These are phyloP conservation scores for Termitomyces bulborhizus DNA, from an alignment of 768 basidiomycete genomes.

Conservation along the genomic window DNA sequence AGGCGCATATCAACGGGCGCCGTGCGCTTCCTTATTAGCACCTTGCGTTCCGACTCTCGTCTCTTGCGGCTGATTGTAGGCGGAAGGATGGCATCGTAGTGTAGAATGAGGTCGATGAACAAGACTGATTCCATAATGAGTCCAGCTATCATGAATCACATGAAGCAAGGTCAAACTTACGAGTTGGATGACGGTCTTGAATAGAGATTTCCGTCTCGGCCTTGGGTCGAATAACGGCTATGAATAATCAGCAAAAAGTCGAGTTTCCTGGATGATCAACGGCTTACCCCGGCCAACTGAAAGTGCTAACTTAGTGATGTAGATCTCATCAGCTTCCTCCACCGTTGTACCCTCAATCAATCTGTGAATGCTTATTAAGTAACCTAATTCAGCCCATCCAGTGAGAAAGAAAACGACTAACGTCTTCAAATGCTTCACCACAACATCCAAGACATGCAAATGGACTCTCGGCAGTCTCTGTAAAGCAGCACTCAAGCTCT, in stretches of 20 bases:
- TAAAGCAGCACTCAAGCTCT: slow-evolving; percentile 56
- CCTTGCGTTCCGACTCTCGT: slow-evolving; percentile 79
- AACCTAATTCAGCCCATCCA: neutral
- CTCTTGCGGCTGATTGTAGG: slow-evolving; percentile 81
- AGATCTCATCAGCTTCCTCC: slow-evolving; percentile 75
- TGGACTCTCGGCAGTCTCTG: slow-evolving; percentile 73
- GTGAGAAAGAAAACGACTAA: slow-evolving; percentile 27
- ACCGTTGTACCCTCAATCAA: slow-evolving; percentile 62
- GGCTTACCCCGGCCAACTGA: slow-evolving; percentile 80
- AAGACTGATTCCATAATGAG: slow-evolving; percentile 42
- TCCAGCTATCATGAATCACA: neutral
- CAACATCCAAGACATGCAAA: slow-evolving; percentile 69
- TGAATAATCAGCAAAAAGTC: neutral
- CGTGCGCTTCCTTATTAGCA: slow-evolving; percentile 81
- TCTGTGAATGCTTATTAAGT: slow-evolving; percentile 27
- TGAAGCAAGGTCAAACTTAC: slow-evolving; percentile 31
- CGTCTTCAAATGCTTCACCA: slow-evolving; percentile 73
- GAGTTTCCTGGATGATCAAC: neutral
- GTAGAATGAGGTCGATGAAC: slow-evolving; percentile 78
- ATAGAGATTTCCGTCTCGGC: slow-evolving; percentile 79
- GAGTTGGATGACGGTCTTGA: slow-evolving; percentile 82
- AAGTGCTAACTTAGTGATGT: slow-evolving; percentile 80
- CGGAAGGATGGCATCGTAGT: slow-evolving; percentile 71
- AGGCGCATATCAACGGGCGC: slow-evolving; percentile 85
- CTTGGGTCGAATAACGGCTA: slow-evolving; percentile 80